Evolutionary conservation across 2,329 filamentous ascomycete species (phyloP), one percentile per base, ranked within the genome.

Genomic region (Colletotrichum gloeosporioides): DNA sequence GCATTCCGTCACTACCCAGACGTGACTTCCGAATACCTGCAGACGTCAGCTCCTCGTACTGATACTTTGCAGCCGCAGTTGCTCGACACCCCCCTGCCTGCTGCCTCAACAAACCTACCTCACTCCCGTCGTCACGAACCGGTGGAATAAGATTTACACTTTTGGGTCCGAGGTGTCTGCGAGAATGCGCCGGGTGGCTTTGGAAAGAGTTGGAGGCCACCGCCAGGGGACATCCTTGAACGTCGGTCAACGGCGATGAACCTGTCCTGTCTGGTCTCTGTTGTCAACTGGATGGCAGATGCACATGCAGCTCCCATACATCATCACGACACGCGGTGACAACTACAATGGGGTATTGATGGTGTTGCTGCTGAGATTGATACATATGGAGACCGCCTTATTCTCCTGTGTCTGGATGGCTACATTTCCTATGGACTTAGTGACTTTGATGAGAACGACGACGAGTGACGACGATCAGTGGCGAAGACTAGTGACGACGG

Each of bases 41-140:
- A 59, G 32, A 16, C 53, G 29, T 34, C 62, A 32, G n/a, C 25
- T 39, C n/a, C 66, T 49, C 15, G 66, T 69, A 29, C 53, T 69
- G 22, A 69, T 69, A 44, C 66, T 69, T 69, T 5, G 8, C 6
- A 5, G 22, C 22, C 53, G 53, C 66, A 69, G 66, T 8, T 22
- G 44, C 66, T 27, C 66, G 66, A 61, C 44, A 69, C 22, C 9
- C 16, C 27, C 44, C 65, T 31, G 27, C 10, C 27, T 59, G 15
- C 32, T 29, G n/a, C 29, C 53, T 34, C 66, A 31, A 59, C 53
- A 34, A 61, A 8, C 13, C 32, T 34, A 12, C 32, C 32, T 34
- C 0, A 8, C 22, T n/a, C 15, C 39, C 66, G 32, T 59, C 13
- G 32, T 22, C 22, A 39, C 34, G 34, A 61, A 61, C 32, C 66